Conservation (phyloP, 148 eudicot genomes). For the Vaccinium darrowii region DNA sequence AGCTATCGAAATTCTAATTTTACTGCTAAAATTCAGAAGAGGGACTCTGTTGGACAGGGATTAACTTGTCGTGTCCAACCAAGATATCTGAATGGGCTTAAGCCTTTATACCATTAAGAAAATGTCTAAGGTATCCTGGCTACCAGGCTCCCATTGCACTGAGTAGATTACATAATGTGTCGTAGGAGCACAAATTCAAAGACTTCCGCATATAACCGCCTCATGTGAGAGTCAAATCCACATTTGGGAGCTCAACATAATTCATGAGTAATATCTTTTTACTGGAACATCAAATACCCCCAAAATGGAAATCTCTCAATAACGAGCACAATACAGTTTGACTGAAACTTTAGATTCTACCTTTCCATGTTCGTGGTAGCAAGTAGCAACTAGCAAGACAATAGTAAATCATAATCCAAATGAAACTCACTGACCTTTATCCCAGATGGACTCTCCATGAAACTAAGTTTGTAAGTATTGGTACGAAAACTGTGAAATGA, state of each 20-base stretch:
- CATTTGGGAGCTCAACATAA: not conserved
- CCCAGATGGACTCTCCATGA: constrained; percentile 98
- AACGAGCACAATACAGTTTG: not conserved
- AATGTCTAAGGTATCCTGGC: not conserved
- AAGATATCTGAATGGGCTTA: not conserved
- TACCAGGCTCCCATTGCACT: not conserved
- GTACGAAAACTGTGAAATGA: constrained; percentile 95
- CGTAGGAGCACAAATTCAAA: not conserved
- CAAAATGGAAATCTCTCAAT: not conserved
- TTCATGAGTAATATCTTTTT: too few species aligned
- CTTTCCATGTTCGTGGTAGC: not conserved
- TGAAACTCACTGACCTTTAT: constrained; percentile 60
- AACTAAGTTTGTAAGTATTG: constrained; percentile 89
- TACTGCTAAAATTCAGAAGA: not conserved
- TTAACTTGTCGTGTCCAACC: constrained; percentile 1
- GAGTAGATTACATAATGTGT: not conserved
- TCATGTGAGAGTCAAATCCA: not conserved
- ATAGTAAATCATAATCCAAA: too few species aligned
- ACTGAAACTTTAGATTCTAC: not conserved
- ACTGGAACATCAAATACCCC: not conserved
- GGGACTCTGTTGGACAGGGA: not conserved
- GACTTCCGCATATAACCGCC: not conserved
- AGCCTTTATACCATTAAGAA: not conserved
- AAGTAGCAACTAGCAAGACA: not conserved
- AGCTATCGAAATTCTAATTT: too few species aligned